Percentiles rank a stretch among this genome's conserved stretches.
Conservation (phyloP, 108 stramenopile species). For the Mediolabrus comicus region DNA sequence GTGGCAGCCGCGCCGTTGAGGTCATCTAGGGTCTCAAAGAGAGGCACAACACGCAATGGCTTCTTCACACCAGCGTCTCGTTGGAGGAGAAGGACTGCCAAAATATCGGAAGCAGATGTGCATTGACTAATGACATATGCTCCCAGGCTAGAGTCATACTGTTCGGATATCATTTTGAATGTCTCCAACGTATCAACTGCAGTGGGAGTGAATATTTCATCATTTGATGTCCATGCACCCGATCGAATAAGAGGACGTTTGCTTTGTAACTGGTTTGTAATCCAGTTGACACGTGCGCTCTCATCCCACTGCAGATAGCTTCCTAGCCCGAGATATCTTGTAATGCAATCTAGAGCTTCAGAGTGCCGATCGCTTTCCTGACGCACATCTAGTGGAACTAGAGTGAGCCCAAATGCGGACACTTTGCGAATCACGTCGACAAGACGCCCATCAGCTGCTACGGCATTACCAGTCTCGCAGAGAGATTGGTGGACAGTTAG, state of each 20-base stretch:
- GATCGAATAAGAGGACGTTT: constrained; percentile 87
- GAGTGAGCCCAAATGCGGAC: constrained; percentile 89
- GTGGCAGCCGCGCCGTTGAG: constrained; percentile 87
- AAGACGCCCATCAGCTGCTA: constrained; percentile 84
- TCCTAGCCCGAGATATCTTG: constrained; percentile 89
- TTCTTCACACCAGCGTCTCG: constrained; percentile 91
- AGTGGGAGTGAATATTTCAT: constrained; percentile 63
- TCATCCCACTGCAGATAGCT: constrained; percentile 91
- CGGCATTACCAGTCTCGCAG: constrained; percentile 70
- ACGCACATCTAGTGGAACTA: constrained; percentile 91
- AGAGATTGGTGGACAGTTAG: constrained; percentile 82
- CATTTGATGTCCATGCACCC: constrained; percentile 68
- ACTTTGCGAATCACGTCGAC: constrained; percentile 88
- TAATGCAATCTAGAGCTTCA: constrained; percentile 93
- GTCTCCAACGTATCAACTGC: constrained; percentile 78
- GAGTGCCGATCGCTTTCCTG: constrained; percentile 93
- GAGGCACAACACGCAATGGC: constrained; percentile 92
- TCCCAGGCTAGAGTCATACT: constrained; percentile 84
- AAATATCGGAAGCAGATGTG: constrained; percentile 88
- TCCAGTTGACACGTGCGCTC: constrained; percentile 86
- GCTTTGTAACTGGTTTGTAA: constrained; percentile 80
- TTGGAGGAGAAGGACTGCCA: constrained; percentile 93
- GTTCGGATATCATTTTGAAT: constrained; percentile 80
- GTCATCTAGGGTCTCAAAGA: constrained; percentile 97
- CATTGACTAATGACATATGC: constrained; percentile 98